Evolutionary conservation across 2,329 filamentous ascomycete species (phyloP), one percentile per base, ranked within the genome.

Genomic region (Penicillium sp.): DNA sequence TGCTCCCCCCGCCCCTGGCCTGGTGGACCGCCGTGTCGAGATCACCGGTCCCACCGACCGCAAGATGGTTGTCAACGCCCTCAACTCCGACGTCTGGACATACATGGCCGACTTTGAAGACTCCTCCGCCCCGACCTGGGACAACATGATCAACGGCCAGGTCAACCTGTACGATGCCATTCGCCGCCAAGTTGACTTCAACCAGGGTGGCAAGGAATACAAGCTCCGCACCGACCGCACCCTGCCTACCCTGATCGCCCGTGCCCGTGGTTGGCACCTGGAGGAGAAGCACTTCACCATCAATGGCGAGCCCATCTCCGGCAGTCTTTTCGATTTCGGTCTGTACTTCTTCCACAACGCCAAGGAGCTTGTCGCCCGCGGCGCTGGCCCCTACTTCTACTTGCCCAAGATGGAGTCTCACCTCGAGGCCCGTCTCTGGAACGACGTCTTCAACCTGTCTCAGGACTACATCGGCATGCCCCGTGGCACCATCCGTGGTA

Each of bases 51-150:
- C 95, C 1, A 97, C 93, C 7, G 95, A 98, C 78, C 86, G 95
- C 67, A 99, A 98, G 85, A 99, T 99, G 95, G 92, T 98, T 48
- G 91, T 98, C 62, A 99, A 99, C 76, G 95, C 95, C 10, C 74
- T 98, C 74, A 99, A 98, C 78, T 89, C 93, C 46, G 86, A 98
- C 71, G 95, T 98, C 25, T 98, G 91, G 89, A 98, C 93, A 55
- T 99, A 98, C 72, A 99, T 99, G 95, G 95, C 95, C 48, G 95
- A 99, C 78, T 96, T 99, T 67, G 95, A 99, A 80, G 93, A 98
- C 77, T 96, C 95, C 7, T 95, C 85, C 72, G 93, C 95, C 25
- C 95, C 95, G 25, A 97, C 95, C 44, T 99, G 95, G 95, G 92
- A 96, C 66, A 98, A 98, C 82, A 98, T 98, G 93, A 89, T 98